These are phyloP conservation scores for Alternaria triticina DNA, from an alignment of 2,329 filamentous ascomycete genomes.

Conservation along the genomic window DNA sequence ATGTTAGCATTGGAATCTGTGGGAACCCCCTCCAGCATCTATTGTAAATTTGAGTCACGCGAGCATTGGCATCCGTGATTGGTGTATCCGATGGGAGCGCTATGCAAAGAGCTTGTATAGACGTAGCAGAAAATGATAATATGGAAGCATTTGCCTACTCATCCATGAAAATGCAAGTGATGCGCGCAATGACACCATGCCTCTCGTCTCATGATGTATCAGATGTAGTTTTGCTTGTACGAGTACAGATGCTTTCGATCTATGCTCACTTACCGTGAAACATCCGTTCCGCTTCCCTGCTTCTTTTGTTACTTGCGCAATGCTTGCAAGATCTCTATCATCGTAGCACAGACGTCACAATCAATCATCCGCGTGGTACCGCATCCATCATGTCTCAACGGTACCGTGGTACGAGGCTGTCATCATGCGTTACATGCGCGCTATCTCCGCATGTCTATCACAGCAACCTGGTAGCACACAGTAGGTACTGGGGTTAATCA, in stretches of 20 bases:
- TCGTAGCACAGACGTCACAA: constrained; percentile 2
- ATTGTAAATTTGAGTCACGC: constrained; percentile 21
- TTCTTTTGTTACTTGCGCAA: neutral
- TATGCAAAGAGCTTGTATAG: constrained; percentile 35
- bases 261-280: neutral
- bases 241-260: neutral
- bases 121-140: constrained; percentile 24
- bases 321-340: neutral
- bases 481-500: neutral
- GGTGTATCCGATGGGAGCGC: constrained; percentile 9
- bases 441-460: neutral
- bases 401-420: constrained; percentile 17
- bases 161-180: neutral
- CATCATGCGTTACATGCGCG: constrained; percentile 10
- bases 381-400: constrained; percentile 8
- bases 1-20: constrained; percentile 27
- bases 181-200: neutral
- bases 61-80: constrained; percentile 5
- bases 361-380: constrained; percentile 15
- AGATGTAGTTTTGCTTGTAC: neutral
- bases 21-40: constrained; percentile 12
- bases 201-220: neutral
- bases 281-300: neutral
- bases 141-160: neutral
- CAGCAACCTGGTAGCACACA: neutral